A percentile compares a stretch with the other conserved stretches of the same genome.
These are phyloP conservation scores for Cyclotella atomus DNA, from an alignment of 108 stramenopile species.

Conservation along the genomic window DNA sequence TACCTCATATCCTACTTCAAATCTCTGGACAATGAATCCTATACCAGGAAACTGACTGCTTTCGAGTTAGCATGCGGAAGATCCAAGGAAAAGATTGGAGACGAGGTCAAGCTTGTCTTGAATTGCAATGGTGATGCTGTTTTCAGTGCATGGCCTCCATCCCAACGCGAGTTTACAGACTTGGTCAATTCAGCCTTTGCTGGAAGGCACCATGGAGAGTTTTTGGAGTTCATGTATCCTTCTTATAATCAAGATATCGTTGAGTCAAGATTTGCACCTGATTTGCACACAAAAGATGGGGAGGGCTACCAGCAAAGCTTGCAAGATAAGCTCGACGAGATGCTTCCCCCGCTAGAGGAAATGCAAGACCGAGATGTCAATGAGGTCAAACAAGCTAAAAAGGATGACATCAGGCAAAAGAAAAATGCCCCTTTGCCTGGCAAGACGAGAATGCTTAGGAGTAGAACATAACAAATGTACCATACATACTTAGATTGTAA, in stretches of 20 bases:
- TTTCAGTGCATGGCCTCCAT: neutral
- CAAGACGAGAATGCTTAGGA: neutral
- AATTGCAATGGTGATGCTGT: neutral
- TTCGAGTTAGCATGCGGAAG: neutral
- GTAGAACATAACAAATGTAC: too few relatives aligned
- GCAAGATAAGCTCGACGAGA: neutral
- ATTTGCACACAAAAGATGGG: neutral
- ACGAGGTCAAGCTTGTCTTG: neutral
- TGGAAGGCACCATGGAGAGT: neutral
- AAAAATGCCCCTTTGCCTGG: neutral
- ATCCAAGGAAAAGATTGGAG: neutral
- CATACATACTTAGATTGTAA: too few relatives aligned
- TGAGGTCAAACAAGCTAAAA: conserved; percentile 7
- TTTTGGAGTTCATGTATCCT: conserved; percentile 6
- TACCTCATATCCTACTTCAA: conserved; percentile 1
- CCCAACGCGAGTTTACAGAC: neutral
- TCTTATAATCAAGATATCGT: neutral
- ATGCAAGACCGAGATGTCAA: neutral
- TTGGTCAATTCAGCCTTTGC: neutral
- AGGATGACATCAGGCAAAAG: neutral
- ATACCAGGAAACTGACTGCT: neutral
- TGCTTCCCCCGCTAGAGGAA: neutral
- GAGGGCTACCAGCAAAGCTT: neutral
- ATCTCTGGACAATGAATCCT: neutral
- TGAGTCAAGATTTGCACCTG: neutral